Base-by-base conservation (phyloP, 805 yeast species). In the Scheffersomyces stipitis region DNA sequence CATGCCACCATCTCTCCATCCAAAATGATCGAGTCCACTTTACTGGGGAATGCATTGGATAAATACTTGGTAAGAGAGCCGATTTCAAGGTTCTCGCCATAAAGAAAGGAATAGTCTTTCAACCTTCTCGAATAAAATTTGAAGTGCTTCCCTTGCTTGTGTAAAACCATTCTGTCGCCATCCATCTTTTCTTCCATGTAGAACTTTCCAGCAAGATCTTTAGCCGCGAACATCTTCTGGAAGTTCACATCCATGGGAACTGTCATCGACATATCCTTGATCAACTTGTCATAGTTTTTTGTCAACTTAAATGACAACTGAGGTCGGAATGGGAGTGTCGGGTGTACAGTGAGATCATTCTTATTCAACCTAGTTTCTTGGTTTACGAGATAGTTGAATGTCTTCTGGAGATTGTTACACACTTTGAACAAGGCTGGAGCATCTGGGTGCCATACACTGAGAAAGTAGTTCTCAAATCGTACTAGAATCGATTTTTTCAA, bases 1-100 rank as follows among this genome's bases (percentile, higher is more conserved):
- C 79, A 89, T 0, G 95, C 87, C 2, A 91, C 81, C 91, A 91
- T 86, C 59, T 91, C 99, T 0, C 98, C 97, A 62, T 91, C 99
- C 4, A 91, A 52, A 4, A 84, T 70, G 15, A 67, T 45, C 45
- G 60, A 56, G 5, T 56, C 54, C 4, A 76, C 62, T 23, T 51
- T 60, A 4, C 59, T 60, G 6, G 68, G 56, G 40, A 74, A 68
- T 2, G 71, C 64, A 4, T 69, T 53, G 1, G 54, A 45, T 26
- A 85, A 51, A 46, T 76, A 67, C 30, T 70, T 73, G 0, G 88
- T 72, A 8, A 85, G 62, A 2, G 81, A 66, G 0, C 86, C 88
- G 4, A 57, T 54, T 16, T 65, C 60, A 15, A 54, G 54, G 31
- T 70, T 66, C 10, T 60, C 62, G 1, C 96, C 96, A 52, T 86